Evolutionary conservation across 305 asterid species (phyloP).

Genomic region (Ajuga reptans): DNA sequence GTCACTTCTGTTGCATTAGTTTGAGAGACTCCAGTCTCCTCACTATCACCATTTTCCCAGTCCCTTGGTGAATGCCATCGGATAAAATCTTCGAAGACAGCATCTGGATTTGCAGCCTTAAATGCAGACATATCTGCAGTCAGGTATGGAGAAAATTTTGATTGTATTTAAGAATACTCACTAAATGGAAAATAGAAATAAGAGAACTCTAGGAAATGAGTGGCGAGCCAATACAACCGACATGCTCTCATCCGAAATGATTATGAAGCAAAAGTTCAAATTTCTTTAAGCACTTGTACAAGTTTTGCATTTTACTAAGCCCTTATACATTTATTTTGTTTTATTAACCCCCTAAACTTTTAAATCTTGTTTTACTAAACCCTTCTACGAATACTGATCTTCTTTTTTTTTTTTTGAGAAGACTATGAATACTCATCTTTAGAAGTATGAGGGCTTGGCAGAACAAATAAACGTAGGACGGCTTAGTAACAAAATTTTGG

Average conservation of each 20-base stretch:
- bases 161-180: slow-evolving; percentile 14
- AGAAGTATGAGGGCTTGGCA: neutral
- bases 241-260: neutral
- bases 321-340: neutral
- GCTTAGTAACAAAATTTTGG: neutral
- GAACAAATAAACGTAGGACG: neutral
- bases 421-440: neutral
- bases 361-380: neutral
- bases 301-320: neutral
- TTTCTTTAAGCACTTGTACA: neutral
- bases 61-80: slow-evolving; percentile 99
- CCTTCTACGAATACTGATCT: neutral
- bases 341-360: neutral
- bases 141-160: slow-evolving; percentile 21
- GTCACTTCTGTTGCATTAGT: slow-evolving; percentile 20
- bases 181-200: neutral
- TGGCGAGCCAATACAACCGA: neutral
- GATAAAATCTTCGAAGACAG: slow-evolving; percentile 92
- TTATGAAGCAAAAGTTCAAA: neutral
- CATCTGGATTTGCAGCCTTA: slow-evolving; percentile 91
- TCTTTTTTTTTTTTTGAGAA: too few relatives aligned
- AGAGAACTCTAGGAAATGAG: neutral
- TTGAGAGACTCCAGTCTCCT: slow-evolving; percentile 33
- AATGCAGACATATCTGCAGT: slow-evolving; percentile 88
- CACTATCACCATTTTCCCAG: slow-evolving; percentile 59